A percentile compares a stretch with the other conserved stretches of the same genome.
Evolutionary conservation across 2,329 filamentous ascomycete genomes (phyloP).

Genomic region (Sporothrix protearum): DNA sequence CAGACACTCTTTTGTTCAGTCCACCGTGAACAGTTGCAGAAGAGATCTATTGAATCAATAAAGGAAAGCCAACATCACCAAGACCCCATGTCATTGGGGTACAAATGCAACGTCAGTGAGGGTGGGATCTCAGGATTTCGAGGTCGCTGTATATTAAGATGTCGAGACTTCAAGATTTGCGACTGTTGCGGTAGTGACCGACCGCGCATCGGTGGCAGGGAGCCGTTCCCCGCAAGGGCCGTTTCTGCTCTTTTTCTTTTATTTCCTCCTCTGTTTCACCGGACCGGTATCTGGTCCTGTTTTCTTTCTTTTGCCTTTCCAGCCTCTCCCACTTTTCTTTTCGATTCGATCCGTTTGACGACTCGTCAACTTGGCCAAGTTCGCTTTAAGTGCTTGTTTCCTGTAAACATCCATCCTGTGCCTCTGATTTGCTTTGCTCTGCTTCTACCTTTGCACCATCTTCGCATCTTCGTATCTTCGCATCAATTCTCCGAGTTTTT

Average conservation of each 20-base stretch:
- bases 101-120: background rate
- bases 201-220: background rate
- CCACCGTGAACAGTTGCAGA: background rate
- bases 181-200: background rate
- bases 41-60: background rate
- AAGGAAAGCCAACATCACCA: background rate
- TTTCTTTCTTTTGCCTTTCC: background rate
- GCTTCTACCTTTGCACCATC: background rate
- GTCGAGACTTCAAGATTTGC: background rate
- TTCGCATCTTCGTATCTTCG: slow-evolving; percentile 14
- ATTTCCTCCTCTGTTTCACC: background rate
- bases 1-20: background rate
- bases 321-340: background rate
- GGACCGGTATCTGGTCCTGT: background rate
- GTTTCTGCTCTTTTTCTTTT: background rate
- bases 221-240: background rate
- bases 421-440: background rate
- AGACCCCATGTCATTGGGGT: background rate
- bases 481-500: background rate
- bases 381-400: background rate
- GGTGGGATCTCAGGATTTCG: no score
- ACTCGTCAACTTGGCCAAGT: background rate
- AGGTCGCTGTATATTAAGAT: background rate
- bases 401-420: background rate
- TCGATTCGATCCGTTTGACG: background rate